Evolutionary conservation across 2,329 filamentous ascomycete genomes (phyloP).

Genomic region (Colletotrichum phormii): DNA sequence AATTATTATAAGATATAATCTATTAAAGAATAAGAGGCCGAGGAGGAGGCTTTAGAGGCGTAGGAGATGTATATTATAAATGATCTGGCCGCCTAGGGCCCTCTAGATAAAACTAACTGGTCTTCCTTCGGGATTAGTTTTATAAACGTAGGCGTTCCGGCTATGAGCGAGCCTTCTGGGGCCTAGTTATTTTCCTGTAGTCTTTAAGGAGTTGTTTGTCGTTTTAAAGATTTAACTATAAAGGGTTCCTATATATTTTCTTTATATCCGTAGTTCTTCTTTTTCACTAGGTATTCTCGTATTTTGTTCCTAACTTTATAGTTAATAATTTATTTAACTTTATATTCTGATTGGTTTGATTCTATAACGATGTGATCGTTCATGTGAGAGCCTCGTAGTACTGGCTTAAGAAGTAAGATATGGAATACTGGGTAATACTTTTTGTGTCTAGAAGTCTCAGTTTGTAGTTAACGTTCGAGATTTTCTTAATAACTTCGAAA

Average conservation of each 20-base stretch:
- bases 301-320: not conserved
- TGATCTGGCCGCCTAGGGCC: too few species aligned
- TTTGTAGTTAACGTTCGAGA: not conserved
- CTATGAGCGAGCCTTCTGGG: too few species aligned
- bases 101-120: too few species aligned
- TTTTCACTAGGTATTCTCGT: not conserved
- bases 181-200: too few species aligned
- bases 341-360: not conserved
- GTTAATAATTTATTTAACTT: not conserved
- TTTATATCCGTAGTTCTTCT: not conserved
- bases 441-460: not conserved
- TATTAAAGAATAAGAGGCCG: too few species aligned
- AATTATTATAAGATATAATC: too few species aligned
- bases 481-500: not conserved
- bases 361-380: not conserved
- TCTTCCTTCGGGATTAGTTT: too few species aligned
- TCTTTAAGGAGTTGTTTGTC: too few species aligned
- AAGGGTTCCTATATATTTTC: not conserved
- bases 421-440: not conserved
- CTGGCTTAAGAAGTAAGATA: fast-evolving
- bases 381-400: not conserved
- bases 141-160: too few species aligned
- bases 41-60: too few species aligned
- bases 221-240: too few species aligned
- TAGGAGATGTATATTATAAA: too few species aligned